Conservation (phyloP, 2,329 filamentous ascomycete species). For the Calonectria montana region DNA sequence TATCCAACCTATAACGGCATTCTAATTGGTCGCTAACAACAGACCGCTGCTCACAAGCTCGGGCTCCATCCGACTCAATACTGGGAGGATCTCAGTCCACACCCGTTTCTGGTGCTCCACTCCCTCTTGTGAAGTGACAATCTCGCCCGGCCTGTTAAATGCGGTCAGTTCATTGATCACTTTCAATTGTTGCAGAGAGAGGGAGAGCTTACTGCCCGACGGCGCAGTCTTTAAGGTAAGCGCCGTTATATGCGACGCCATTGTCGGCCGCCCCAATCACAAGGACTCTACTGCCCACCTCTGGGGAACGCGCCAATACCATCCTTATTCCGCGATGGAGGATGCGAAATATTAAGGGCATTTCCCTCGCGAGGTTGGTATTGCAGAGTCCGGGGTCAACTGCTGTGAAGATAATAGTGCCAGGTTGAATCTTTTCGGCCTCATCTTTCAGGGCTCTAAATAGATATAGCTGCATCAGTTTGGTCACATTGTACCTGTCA, state of each 20-base stretch:
- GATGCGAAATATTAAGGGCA: neutral
- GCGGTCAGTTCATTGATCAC: neutral
- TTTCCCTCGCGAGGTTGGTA: neutral
- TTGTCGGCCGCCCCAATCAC: neutral
- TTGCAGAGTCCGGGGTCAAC: neutral
- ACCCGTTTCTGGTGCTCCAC: constrained; percentile 1
- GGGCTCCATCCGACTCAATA: neutral
- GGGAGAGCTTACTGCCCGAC: neutral
- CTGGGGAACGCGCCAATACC: neutral
- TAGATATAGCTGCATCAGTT: neutral
- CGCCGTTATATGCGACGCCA: neutral
- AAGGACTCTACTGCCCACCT: neutral
- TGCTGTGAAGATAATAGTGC: neutral
- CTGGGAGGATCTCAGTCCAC: neutral
- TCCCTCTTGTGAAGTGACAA: neutral
- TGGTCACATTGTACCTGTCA: neutral
- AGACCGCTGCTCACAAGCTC: neutral
- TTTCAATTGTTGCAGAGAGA: neutral
- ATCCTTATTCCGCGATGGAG: neutral
- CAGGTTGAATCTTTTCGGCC: neutral
- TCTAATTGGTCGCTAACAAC: neutral
- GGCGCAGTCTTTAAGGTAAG: neutral
- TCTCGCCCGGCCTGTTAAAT: neutral
- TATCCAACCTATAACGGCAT: neutral
- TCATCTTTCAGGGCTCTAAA: neutral